Evolutionary conservation across 495 filamentous ascomycete genomes (phyloP).

Genomic region (Talaromyces adpressus): DNA sequence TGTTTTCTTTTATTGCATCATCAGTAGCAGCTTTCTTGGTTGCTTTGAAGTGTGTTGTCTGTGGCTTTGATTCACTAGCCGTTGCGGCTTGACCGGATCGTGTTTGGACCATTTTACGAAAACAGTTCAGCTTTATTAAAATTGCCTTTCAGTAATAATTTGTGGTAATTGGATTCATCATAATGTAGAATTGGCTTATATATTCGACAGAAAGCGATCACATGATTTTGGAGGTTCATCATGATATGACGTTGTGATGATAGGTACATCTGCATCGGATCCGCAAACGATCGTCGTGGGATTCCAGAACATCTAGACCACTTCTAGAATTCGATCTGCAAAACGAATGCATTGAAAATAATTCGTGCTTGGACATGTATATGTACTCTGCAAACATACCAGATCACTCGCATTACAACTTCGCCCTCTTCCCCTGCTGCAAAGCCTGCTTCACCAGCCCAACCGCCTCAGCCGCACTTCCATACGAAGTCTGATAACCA

Average conservation of each 20-base stretch:
- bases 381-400: neutral
- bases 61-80: neutral
- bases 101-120: constrained; percentile 4
- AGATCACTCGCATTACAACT: constrained; percentile 18
- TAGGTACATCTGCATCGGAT: neutral
- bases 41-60: neutral
- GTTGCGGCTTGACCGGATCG: neutral
- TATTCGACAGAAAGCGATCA: neutral
- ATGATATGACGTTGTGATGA: constrained; percentile 1
- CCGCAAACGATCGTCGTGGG: neutral
- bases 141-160: neutral
- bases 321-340: neutral
- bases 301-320: neutral
- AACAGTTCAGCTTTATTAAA: neutral
- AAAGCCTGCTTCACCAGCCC: constrained; percentile 62
- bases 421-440: constrained; percentile 24
- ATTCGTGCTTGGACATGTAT: neutral
- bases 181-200: neutral
- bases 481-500: constrained; percentile 84
- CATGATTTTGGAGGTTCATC: neutral
- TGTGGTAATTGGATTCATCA: neutral
- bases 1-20: neutral
- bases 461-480: constrained; percentile 64
- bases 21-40: neutral
- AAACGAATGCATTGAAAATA: no score